Base-by-base conservation (phyloP, 768 basidiomycete species). In the Fistulinella prunicolor region DNA sequence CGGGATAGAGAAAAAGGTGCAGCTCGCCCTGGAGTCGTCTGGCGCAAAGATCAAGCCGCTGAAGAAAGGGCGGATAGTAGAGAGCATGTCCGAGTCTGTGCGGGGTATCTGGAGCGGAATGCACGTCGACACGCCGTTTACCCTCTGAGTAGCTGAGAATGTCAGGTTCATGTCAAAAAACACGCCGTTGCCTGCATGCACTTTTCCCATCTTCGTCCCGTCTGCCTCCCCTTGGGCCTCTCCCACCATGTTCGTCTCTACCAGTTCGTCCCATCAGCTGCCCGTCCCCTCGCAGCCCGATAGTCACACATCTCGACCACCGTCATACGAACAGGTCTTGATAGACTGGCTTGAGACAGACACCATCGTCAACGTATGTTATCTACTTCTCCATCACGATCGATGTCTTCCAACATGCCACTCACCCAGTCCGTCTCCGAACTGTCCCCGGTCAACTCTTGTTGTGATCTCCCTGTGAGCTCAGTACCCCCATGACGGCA, bases 91-190 rank as follows among this genome's bases (percentile, higher is more conserved):
- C 42, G 87, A 89, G 70, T 78, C 89, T 16, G 76, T 88, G 9
- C 82, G 92, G 64, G 92, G 92, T 44, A 89, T 94, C 54, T 94
- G 90, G 91, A 88, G 85, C 63, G 89, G 91, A 17, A 69, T 94
- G 53, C 92, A 94, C 58, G 86, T 86, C 55, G 80, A 83, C 58
- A 79, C 83, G 47, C 83, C 86, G 16, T 79, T 76, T 71, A 72
- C 70, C 50, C 74, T 81, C 62, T 77, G 54, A 59, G 50, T 62
- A 57, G 40, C 38, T 46, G 12, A 28, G 19, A 22, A 37, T 46
- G 53, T 50, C 30, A 36, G 30, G 28, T 26, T 41, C 30, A 52
- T 58, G 63, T 58, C 63, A 65, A 9, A 56, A 61, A 63, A 69
- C 65, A 67, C 65, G 65, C 67, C 50, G 37, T 46, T 51, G 46